Evolutionary conservation across 352 stramenopile genomes (phyloP).

Genomic region (Aphanomyces euteiches): DNA sequence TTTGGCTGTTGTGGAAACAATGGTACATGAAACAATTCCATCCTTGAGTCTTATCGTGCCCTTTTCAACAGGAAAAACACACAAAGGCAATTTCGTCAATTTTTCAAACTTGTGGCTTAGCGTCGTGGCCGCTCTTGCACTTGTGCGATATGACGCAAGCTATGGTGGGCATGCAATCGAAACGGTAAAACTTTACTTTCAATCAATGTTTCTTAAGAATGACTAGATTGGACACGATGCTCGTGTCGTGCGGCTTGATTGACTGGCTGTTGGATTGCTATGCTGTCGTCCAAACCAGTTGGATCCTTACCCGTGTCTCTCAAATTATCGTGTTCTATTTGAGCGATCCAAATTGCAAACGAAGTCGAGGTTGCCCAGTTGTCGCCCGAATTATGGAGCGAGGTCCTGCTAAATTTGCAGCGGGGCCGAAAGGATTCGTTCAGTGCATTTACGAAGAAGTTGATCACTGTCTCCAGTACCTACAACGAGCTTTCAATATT

Average conservation of each 20-base stretch:
- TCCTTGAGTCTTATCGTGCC: not conserved
- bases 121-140: slow-evolving; percentile 43
- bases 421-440: slow-evolving; percentile 3
- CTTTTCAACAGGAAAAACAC: slow-evolving; percentile 34
- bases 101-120: slow-evolving; percentile 54
- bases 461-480: slow-evolving; percentile 28
- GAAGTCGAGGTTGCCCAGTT: slow-evolving; percentile 73
- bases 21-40: slow-evolving; percentile 45
- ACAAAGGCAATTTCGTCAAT: not conserved
- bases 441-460: slow-evolving; percentile 23
- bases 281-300: slow-evolving; percentile 41
- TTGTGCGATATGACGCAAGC: slow-evolving; percentile 23
- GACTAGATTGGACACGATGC: slow-evolving; percentile 67
- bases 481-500: not conserved
- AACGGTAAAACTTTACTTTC: slow-evolving; percentile 1
- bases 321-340: slow-evolving; percentile 83
- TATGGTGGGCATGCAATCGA: slow-evolving; percentile 26
- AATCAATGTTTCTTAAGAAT: too few species aligned
- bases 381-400: slow-evolving; percentile 56
- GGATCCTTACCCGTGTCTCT: slow-evolving; percentile 75
- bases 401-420: not conserved
- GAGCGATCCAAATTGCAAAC: slow-evolving; percentile 84
- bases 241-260: slow-evolving; percentile 65
- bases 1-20: slow-evolving; percentile 64
- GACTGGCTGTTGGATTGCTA: slow-evolving; percentile 71